phyloP scores from a whole-genome alignment of 139 green algal genomes.

The Marvania coccoides region DNA sequence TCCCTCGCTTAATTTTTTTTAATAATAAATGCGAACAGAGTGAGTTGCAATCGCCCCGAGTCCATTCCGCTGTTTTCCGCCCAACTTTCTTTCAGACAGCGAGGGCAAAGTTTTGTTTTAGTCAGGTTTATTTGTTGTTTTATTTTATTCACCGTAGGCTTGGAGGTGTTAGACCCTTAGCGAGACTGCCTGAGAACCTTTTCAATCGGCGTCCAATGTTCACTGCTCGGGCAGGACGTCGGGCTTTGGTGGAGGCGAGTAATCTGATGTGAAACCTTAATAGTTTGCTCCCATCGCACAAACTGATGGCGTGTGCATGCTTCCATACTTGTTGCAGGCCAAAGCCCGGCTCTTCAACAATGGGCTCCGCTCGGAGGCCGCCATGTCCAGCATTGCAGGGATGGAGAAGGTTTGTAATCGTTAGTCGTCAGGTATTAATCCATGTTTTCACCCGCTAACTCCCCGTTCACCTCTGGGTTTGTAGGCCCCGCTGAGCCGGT shows the following conservation, averaged over 20 bases:
- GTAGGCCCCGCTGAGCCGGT: conserved; percentile 73
- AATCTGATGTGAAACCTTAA: no score
- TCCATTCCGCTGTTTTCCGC: no score
- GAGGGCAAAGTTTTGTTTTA: no score
- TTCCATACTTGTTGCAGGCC: conserved; percentile 10
- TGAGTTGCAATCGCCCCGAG: no score
- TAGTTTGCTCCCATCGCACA: not conserved
- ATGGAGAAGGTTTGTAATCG: conserved; percentile 26
- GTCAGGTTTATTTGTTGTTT: no score
- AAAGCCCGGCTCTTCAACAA: conserved; percentile 1
- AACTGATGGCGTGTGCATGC: not conserved
- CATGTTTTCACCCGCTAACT: not conserved
- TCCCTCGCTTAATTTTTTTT: no score
- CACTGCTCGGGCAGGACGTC: not conserved
- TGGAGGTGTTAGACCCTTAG: no score
- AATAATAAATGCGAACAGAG: no score
- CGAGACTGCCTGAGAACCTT: no score
- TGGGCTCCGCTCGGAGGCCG: not conserved
- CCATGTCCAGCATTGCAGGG: conserved; percentile 21
- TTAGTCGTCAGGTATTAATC: not conserved
- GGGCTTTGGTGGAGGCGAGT: not conserved
- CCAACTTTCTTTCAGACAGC: no score
- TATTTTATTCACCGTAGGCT: no score
- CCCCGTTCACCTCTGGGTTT: not conserved
- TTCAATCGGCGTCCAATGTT: no score